These are phyloP conservation scores for Podospora anserina DNA, from an alignment of 495 filamentous ascomycete species.

Conservation along the genomic window DNA sequence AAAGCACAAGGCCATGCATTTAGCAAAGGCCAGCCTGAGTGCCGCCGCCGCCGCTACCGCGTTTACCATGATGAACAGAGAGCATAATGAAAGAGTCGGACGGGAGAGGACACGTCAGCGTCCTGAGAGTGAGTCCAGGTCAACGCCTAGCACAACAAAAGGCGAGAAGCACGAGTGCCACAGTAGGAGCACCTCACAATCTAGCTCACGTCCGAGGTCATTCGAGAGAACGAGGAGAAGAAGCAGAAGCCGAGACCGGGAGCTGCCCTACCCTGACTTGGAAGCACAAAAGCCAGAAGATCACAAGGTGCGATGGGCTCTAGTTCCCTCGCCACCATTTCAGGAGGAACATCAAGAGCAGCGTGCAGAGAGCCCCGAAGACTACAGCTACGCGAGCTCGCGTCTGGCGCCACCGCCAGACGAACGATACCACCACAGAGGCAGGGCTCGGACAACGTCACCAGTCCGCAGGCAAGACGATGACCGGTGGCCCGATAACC, in stretches of 20 bases:
- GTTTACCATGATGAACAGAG: slow-evolving; percentile 26
- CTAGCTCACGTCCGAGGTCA: not conserved
- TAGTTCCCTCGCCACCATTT: not conserved
- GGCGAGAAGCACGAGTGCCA: not conserved
- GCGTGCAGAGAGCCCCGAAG: not conserved
- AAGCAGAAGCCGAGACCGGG: not conserved
- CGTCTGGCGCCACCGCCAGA: not conserved
- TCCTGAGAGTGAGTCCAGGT: not conserved
- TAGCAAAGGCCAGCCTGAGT: slow-evolving; percentile 27
- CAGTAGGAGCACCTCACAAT: not conserved
- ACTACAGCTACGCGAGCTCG: not conserved
- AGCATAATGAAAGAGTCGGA: slow-evolving; percentile 12
- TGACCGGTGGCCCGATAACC: not conserved
- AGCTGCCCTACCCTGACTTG: not conserved
- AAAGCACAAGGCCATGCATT: slow-evolving; percentile 24
- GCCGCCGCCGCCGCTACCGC: slow-evolving; percentile 27
- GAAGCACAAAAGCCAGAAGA: not conserved
- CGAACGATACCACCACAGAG: not conserved
- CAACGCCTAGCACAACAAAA: not conserved
- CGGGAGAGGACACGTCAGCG: not conserved
- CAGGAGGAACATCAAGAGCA: not conserved
- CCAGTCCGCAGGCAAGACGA: not conserved
- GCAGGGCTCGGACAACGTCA: not conserved
- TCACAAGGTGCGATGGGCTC: not conserved
- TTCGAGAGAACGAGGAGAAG: not conserved